Base-by-base conservation (phyloP, 805 yeast genomes). In the Starmerella potacharoeniae region DNA sequence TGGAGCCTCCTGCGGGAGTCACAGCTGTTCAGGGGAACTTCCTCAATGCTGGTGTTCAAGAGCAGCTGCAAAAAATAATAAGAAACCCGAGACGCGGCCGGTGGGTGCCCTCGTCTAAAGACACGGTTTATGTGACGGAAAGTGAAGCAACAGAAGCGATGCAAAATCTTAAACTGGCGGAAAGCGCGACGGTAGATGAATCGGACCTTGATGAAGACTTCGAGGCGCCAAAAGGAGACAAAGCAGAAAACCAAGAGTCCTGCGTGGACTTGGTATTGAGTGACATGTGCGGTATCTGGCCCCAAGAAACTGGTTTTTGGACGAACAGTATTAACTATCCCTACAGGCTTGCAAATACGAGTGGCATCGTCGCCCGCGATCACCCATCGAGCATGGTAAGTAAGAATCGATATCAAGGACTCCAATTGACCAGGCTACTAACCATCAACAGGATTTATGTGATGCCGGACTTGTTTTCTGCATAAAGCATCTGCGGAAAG, bases 281-380 rank as follows among this genome's bases (percentile, higher is more conserved):
- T 72, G 95, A 86, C 73, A 85, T 85, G 95, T 84, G 84, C 75
- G 91, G 75, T 66, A 84, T 72, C 54, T 59, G 61, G 59, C 73
- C 78, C 50, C 82, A 78, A 62, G 66, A 68, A 34, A 64, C 71
- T 29, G 80, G 80, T 6, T 79, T 71, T 66, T 74, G 79, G 76
- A 75, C 73, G 66, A 73, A 79, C 70, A 78, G 84, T 75, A 80
- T 86, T 82, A 83, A 83, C 81, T 78, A 77, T 54, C 81, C 95
- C 48, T 84, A 81, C 71, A 91, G 96, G 97, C 84, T 91, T 86
- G 86, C 88, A 49, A 91, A 91, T 66, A 87, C 97, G 4, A 75
- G 89, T 13, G 97, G 98, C 4, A 71, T 86, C 42, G 78, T 82
- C 9, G 81, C 84, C 42, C 79, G 80, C 59, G 98, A 91, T 68